Percentiles rank a stretch among this genome's conserved stretches.
phyloP scores from a whole-genome alignment of 192 early-diverging fungal species.

The Lobulomyces angularis region DNA sequence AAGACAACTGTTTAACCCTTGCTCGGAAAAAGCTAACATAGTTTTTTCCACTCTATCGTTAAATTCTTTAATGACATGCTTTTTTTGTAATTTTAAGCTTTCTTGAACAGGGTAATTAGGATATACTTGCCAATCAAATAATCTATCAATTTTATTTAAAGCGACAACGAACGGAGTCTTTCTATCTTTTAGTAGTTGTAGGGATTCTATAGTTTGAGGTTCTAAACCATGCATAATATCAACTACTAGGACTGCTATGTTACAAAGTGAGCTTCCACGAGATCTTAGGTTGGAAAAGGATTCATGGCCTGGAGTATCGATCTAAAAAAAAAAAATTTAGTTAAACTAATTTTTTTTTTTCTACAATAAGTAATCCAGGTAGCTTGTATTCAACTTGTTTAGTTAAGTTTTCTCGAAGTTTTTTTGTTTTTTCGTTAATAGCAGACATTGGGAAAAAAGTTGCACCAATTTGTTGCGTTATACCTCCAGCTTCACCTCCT shows the following conservation, averaged over 20 bases:
- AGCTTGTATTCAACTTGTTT: constrained; percentile 62
- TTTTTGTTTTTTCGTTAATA: constrained; percentile 81
- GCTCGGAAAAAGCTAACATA: constrained; percentile 84
- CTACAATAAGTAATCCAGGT: constrained; percentile 89
- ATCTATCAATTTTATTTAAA: constrained; percentile 96
- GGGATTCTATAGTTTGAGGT: constrained; percentile 93
- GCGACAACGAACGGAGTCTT: constrained; percentile 98
- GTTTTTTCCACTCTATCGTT: constrained; percentile 62
- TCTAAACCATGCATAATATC: constrained; percentile 99
- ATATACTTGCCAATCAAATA: constrained; percentile 82
- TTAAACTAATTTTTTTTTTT: constrained; percentile 13
- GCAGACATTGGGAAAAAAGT: constrained; percentile 97
- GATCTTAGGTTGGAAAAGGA: constrained; percentile 93
- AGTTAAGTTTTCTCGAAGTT: constrained; percentile 46
- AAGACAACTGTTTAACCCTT: constrained; percentile 83
- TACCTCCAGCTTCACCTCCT: constrained; percentile 98
- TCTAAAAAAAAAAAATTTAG: constrained; percentile 10
- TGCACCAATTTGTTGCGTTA: constrained; percentile 99
- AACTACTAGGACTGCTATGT: constrained; percentile 97
- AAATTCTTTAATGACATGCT: constrained; percentile 71
- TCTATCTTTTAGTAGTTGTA: constrained; percentile 76
- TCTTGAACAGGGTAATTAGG: constrained; percentile 71
- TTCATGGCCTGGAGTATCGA: constrained; percentile 84
- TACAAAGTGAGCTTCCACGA: constrained; percentile 92
- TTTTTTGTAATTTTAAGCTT: constrained; percentile 61